Evolutionary conservation across 768 basidiomycete genomes (phyloP), one percentile per base, ranked within the genome.

Genomic region (Xerocomus brunneocitrinus): DNA sequence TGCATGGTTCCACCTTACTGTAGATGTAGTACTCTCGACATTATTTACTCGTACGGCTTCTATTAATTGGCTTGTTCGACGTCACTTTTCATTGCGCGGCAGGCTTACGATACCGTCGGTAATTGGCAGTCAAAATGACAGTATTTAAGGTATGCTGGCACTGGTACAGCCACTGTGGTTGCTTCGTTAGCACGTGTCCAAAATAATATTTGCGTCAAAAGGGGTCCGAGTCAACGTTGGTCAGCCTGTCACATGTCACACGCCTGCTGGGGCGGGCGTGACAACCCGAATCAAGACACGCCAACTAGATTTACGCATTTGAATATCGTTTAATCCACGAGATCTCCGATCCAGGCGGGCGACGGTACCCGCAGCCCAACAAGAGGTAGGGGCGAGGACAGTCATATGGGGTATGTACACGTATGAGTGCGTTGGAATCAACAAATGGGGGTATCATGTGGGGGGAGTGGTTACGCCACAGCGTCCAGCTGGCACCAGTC

Each of bases 401-500:
- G 49, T 57, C 58, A 55, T 52, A 54, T 61, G 53, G 3, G 38
- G 45, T 43, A 48, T 58, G 60, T 58, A 62, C 64, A 67, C 48
- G 50, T 57, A 53, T 44, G 44, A 57, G 31, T 9, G n/a, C 44
- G 8, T 30, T 31, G 57, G 54, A 69, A 65, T 71, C 57, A 47
- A 61, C 69, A 63, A 68, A 61, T 43, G 56, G 56, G 62, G 62
- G 54, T 60, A 67, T 59, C 28, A 34, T 61, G 57, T 45, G 30
- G 28, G 42, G 45, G 49, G 43, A 22, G 42, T 44, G 40, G 41
- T 56, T 48, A 58, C 56, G 58, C 58, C 62, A 52, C 57, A 36
- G 48, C 19, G 44, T 68, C 72, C 45, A 80, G 71, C 45, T 69
- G 73, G 63, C 84, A 84, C 89, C 89, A 92, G 62, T 90, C 77